phyloP scores from a whole-genome alignment of 2,329 filamentous ascomycete species.

The Chaetothyriales sp. region DNA sequence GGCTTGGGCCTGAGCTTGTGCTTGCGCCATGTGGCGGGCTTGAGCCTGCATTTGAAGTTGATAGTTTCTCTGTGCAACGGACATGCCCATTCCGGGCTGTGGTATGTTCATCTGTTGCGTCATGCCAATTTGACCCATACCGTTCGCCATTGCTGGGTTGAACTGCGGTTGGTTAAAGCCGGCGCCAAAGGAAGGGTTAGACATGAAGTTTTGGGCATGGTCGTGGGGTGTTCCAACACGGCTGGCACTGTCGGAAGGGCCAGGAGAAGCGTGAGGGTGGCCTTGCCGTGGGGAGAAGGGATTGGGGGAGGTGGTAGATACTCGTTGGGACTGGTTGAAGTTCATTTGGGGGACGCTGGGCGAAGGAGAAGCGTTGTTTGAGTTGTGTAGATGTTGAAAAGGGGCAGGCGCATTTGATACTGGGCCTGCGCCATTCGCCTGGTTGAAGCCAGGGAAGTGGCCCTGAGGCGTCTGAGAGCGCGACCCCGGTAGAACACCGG shows the following conservation, averaged over 20 bases:
- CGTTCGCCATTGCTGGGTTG: slow-evolving; percentile 26
- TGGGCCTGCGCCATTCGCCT: slow-evolving; percentile 46
- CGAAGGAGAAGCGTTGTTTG: slow-evolving; percentile 74
- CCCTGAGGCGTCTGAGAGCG: slow-evolving; percentile 83
- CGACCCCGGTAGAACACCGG: slow-evolving; percentile 60
- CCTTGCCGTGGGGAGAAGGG: slow-evolving; percentile 75
- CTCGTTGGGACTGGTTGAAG: slow-evolving; percentile 51
- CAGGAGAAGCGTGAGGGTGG: slow-evolving; percentile 56
- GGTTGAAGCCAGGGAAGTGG: slow-evolving; percentile 55
- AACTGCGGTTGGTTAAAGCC: slow-evolving; percentile 29
- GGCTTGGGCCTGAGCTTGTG: slow-evolving; percentile 50
- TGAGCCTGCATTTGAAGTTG: slow-evolving; percentile 74
- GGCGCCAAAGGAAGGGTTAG: slow-evolving; percentile 28
- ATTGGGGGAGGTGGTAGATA: slow-evolving; percentile 84
- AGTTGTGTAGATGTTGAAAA: slow-evolving; percentile 72
- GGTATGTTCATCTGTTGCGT: slow-evolving; percentile 37
- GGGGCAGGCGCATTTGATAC: slow-evolving; percentile 47
- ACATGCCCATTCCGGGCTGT: slow-evolving; percentile 42
- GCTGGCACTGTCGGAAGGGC: slow-evolving; percentile 57
- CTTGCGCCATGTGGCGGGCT: slow-evolving; percentile 44
- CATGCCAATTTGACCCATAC: slow-evolving; percentile 27
- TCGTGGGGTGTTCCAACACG: slow-evolving; percentile 55
- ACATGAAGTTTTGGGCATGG: slow-evolving; percentile 44
- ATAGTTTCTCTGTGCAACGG: slow-evolving; percentile 61
- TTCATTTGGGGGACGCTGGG: slow-evolving; percentile 73